Evolutionary conservation across 306 rosid species (phyloP).

Genomic region (Heteromeles arbutifolia): DNA sequence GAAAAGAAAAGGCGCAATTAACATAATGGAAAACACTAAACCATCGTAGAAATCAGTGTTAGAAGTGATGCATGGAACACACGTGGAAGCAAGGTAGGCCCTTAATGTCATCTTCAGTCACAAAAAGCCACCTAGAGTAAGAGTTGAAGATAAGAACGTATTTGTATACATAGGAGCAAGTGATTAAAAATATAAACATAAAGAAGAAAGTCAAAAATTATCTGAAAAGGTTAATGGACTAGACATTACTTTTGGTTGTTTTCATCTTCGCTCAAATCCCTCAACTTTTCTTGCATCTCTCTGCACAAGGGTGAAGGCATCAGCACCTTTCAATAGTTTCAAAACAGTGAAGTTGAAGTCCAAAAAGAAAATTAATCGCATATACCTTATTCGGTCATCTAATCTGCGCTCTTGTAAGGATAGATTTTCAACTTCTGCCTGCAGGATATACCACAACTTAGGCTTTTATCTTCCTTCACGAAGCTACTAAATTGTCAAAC

Average conservation of each 20-base stretch:
- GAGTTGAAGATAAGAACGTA: background rate
- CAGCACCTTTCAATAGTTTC: slow-evolving; percentile 17
- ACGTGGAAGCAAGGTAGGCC: slow-evolving; percentile 79
- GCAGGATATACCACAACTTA: slow-evolving; percentile 41
- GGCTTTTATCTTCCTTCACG: slow-evolving; percentile 8
- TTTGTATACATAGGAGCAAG: background rate
- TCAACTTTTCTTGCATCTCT: slow-evolving; percentile 80
- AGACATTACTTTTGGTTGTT: slow-evolving; percentile 60
- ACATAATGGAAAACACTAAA: slow-evolving; percentile 20
- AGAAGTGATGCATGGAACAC: slow-evolving; percentile 20
- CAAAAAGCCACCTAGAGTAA: slow-evolving; percentile 67
- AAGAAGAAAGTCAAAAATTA: slow-evolving; percentile 2
- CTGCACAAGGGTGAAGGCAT: slow-evolving; percentile 41
- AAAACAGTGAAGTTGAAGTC: slow-evolving; percentile 9
- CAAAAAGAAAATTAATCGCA: slow-evolving; percentile 20
- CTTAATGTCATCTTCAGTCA: slow-evolving; percentile 92
- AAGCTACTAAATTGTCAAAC: background rate
- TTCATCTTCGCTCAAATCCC: slow-evolving; percentile 78
- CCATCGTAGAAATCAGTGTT: slow-evolving; percentile 3
- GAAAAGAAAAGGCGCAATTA: slow-evolving; percentile 16
- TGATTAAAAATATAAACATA: background rate
- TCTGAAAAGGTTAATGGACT: slow-evolving; percentile 9
- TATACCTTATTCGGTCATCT: slow-evolving; percentile 85
- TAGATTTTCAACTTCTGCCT: slow-evolving; percentile 81
- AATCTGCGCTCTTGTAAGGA: slow-evolving; percentile 64